Base-by-base conservation (phyloP, 257 asterid genomes). In the Buddleja alternifolia region DNA sequence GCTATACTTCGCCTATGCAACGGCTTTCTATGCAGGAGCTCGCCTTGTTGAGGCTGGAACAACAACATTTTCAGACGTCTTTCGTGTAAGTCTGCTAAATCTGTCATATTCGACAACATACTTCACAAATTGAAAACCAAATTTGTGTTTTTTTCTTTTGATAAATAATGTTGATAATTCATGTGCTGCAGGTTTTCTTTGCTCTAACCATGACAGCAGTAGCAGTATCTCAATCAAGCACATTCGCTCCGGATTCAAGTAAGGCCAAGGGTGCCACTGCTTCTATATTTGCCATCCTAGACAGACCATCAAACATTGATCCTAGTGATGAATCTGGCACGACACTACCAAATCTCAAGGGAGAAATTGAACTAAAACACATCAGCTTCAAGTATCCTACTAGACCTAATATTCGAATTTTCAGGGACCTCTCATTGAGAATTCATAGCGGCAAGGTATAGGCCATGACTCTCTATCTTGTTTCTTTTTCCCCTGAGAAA, bases 21-120 rank as follows among this genome's bases (percentile, higher is more conserved):
- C 78, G 2, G 79, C 81, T 53, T 77, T 80, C 74, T 87, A 87
- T 10, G 88, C 87, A n/a, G 94, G 94, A 45, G 90, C 81, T 19
- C 73, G 74, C 2, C 88, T 87, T 29, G 85, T 87, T 51, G 75
- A 82, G 50, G 80, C 76, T 44, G 84, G 87, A 3, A 75, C 66
- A 66, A 75, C 74, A 17, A 71, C 87, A n/a, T 74, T 75, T 32
- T 19, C 67, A 8, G 85, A 79, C 59, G 81, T 76, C 60, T 87
- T 84, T 64, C 84, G 84, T 2, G 87, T 82, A 56, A 78, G 86
- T 50, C 10, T n/a, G 21, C 50, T 24, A 29, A 59, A 20, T 23
- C 37, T 25, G 4, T 15, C 19, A 50, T 41, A 60, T 16, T 37
- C 12, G 21, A n/a, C 12, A 20, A 25, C 10, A 17, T 24, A 52